Base-by-base conservation (phyloP, 441 rosid species). In the Populus tomentosa region DNA sequence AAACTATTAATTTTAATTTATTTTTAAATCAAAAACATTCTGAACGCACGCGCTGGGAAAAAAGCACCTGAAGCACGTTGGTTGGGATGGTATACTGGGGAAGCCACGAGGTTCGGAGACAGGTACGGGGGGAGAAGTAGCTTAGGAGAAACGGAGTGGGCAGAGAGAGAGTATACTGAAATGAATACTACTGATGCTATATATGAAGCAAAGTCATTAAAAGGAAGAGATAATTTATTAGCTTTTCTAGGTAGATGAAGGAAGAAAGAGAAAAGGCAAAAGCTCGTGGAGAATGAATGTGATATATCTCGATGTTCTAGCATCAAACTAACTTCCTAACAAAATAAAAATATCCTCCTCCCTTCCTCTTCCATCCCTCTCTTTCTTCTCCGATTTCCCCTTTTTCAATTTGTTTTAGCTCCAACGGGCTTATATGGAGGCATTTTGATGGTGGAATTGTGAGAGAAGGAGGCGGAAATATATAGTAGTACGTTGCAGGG, bases 141-240 rank as follows among this genome's bases (percentile, higher is more conserved):
- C 28, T 20, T 1, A 18, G 75, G 61, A 23, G 75, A 59, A n/a
- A 11, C 13, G 83, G 18, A 18, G 8, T 30, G 53, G 38, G 63
- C 26, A 38, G 46, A 40, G 56, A 50, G 56, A 14, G 56, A 50
- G 56, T 14, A 4, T 50, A 50, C 56, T 50, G 56, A 50, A 14
- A 50, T 30, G 32, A 5, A 35, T 18, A 53, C 61, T 18, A 18
- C 21, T 53, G 21, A 53, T 53, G 7, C 61, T 53, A 53, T 53
- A 84, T 80, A 87, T 82, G 85, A 89, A 87, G 88, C 77, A 80
- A 82, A 82, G 83, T 59, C 75, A 74, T 79, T 67, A 24, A 67
- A 32, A 64, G 53, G 61, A 23, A 67, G 72, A 32, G 7, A 30
- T 30, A 30, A 3, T 30, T 30, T 30, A 30, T 30, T 75, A 71